A percentile compares a stretch with the other conserved stretches of the same genome.
These are phyloP conservation scores for Brettanomyces nanus DNA, from an alignment of 805 yeast species.

Conservation along the genomic window DNA sequence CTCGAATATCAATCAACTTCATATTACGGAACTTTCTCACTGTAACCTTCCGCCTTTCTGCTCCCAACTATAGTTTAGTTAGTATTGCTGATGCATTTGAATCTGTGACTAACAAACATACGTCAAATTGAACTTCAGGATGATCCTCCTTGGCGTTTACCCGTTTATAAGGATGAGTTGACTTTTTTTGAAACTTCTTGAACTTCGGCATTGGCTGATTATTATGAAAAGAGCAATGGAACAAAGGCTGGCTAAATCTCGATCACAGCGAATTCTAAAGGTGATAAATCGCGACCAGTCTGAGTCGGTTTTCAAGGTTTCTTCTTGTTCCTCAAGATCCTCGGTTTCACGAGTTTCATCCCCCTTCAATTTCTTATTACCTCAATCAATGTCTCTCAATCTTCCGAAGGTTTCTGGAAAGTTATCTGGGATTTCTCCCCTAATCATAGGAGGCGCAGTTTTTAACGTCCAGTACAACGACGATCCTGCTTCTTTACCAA, in stretches of 20 bases:
- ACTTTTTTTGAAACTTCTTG: too few relatives aligned
- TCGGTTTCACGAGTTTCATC: too few relatives aligned
- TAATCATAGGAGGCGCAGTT: conserved; percentile 83
- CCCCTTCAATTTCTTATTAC: too few relatives aligned
- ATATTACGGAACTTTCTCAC: conserved; percentile 64
- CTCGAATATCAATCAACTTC: conserved; percentile 75
- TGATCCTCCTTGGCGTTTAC: too few relatives aligned
- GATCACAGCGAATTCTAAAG: too few relatives aligned
- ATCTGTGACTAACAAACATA: conserved; percentile 6
- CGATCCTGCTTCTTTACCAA: conserved; percentile 55
- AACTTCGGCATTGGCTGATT: too few relatives aligned
- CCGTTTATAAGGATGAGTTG: too few relatives aligned
- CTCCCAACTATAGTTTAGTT: conserved; percentile 16
- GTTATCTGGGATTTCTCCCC: conserved; percentile 37
- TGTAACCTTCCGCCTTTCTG: conserved; percentile 58
- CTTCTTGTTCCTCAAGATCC: too few relatives aligned
- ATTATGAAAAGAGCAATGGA: too few relatives aligned
- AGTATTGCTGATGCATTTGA: background rate
- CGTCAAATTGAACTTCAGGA: conserved; percentile 15
- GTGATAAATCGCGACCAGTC: too few relatives aligned
- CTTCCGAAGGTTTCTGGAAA: conserved; percentile 18
- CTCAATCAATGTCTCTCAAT: conserved; percentile 18
- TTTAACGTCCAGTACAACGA: conserved; percentile 74
- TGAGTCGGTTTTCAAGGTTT: too few relatives aligned
- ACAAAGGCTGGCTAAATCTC: too few relatives aligned